Evolutionary conservation across 2,329 filamentous ascomycete species (phyloP).

Genomic region (Rhynchosporium agropyri): DNA sequence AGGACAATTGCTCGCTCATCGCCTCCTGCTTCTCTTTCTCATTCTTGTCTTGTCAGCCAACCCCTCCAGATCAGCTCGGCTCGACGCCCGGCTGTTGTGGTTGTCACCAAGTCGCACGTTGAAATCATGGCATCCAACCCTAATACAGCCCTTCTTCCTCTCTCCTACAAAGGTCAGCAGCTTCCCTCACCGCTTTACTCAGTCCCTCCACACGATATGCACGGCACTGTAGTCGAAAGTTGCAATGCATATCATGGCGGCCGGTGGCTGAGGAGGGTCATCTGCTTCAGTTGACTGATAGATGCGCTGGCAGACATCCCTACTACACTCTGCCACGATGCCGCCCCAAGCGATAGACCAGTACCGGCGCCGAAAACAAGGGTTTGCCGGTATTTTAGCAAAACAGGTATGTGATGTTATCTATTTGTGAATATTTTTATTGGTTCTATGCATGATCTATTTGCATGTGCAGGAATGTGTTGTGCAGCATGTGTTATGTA

Average conservation of each 20-base stretch:
- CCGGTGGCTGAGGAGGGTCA: constrained; percentile 24
- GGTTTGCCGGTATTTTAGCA: constrained; percentile 41
- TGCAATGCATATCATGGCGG: constrained; percentile 26
- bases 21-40: neutral
- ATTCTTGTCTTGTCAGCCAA: constrained; percentile 9
- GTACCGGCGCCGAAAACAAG: constrained; percentile 30
- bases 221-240: constrained; percentile 18
- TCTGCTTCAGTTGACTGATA: constrained; percentile 31
- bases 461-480: constrained; percentile 36
- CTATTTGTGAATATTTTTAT: constrained; percentile 39
- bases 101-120: constrained; percentile 9
- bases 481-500: constrained; percentile 37
- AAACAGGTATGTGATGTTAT: constrained; percentile 35
- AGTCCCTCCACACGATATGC: constrained; percentile 24
- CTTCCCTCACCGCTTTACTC: constrained; percentile 22
- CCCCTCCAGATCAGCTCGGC: neutral
- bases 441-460: constrained; percentile 28
- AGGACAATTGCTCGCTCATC: neutral
- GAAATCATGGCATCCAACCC: constrained; percentile 18
- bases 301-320: constrained; percentile 38
- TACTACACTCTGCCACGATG: constrained; percentile 30
- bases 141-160: constrained; percentile 1
- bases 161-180: constrained; percentile 24
- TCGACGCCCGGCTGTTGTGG: constrained; percentile 5
- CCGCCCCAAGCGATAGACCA: constrained; percentile 33